These are phyloP conservation scores for Xerocomus nothofagi DNA, from an alignment of 1,284 basidiomycete genomes.

Conservation along the genomic window DNA sequence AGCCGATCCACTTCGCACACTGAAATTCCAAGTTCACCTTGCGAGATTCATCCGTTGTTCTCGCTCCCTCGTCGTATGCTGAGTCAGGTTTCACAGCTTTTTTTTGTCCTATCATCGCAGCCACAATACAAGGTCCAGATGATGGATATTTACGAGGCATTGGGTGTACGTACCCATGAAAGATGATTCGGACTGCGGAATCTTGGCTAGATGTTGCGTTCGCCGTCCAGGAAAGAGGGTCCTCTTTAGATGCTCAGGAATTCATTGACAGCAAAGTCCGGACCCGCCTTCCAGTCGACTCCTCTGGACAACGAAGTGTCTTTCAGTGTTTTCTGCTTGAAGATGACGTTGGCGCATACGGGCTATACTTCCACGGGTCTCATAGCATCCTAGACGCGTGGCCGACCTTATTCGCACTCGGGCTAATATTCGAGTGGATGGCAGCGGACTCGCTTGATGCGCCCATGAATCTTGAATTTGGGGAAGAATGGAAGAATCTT, in stretches of 20 bases:
- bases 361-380: constrained; percentile 2
- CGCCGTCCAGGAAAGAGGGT: not conserved
- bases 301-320: not conserved
- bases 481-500: not conserved
- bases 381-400: constrained; percentile 1
- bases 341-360: not conserved
- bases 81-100: not conserved
- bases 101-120: constrained; percentile 1
- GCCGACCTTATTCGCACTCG: not conserved
- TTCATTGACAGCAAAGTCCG: not conserved
- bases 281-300: not conserved
- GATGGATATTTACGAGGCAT: not conserved
- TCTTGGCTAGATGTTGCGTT: not conserved
- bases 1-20: too few relatives aligned
- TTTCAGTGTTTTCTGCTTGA: not conserved
- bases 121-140: not conserved
- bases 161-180: constrained; percentile 1
- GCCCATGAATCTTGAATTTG: not conserved
- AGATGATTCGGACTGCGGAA: not conserved
- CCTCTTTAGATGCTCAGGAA: not conserved
- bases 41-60: too few relatives aligned
- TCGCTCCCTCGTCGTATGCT: not conserved
- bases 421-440: constrained; percentile 2
- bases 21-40: too few relatives aligned
- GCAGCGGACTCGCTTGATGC: not conserved